Percentiles rank a stretch among this genome's conserved stretches.
Evolutionary conservation across 139 green algal species (phyloP).

Genomic region (Helicosporidium sp.): DNA sequence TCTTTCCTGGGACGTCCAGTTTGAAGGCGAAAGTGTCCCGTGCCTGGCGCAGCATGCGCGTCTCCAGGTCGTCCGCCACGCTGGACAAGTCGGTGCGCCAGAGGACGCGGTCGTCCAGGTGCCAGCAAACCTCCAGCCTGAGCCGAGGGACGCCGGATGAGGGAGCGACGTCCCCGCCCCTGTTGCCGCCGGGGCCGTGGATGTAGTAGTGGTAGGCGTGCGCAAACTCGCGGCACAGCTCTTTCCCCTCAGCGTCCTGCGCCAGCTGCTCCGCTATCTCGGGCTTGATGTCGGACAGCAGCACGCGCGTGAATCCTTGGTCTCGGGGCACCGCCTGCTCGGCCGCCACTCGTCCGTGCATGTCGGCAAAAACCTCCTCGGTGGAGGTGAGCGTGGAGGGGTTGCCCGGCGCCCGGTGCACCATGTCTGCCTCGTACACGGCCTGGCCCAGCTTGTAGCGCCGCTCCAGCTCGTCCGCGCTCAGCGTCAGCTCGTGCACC

Average conservation of each 20-base stretch:
- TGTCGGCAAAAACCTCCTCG: constrained; percentile 20
- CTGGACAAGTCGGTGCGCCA: constrained; percentile 25
- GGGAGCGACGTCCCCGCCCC: neutral
- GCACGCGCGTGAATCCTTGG: constrained; percentile 42
- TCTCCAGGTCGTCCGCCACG: constrained; percentile 60
- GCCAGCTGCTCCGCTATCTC: constrained; percentile 42
- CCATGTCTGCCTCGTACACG: constrained; percentile 58
- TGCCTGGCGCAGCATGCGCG: constrained; percentile 29
- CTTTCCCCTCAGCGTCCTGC: no score
- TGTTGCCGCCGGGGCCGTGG: constrained; percentile 41
- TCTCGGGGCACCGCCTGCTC: constrained; percentile 7
- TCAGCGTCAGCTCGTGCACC: constrained; percentile 45
- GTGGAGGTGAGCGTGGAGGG: constrained; percentile 17
- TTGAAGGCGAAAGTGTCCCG: constrained; percentile 33
- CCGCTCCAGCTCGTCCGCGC: constrained; percentile 27
- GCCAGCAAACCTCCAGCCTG: no score
- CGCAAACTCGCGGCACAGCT: no score
- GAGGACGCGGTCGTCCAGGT: neutral
- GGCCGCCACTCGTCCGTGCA: constrained; percentile 8
- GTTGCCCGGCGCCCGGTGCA: constrained; percentile 38
- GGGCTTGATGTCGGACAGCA: constrained; percentile 40
- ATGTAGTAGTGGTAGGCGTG: constrained; percentile 78
- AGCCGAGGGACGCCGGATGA: no score
- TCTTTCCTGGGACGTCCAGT: constrained; percentile 38
- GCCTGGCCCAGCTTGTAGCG: constrained; percentile 33